Percentiles rank a stretch among this genome's conserved stretches.
These are phyloP conservation scores for Zalaria sp. DNA, from an alignment of 2,329 filamentous ascomycete genomes.

Conservation along the genomic window DNA sequence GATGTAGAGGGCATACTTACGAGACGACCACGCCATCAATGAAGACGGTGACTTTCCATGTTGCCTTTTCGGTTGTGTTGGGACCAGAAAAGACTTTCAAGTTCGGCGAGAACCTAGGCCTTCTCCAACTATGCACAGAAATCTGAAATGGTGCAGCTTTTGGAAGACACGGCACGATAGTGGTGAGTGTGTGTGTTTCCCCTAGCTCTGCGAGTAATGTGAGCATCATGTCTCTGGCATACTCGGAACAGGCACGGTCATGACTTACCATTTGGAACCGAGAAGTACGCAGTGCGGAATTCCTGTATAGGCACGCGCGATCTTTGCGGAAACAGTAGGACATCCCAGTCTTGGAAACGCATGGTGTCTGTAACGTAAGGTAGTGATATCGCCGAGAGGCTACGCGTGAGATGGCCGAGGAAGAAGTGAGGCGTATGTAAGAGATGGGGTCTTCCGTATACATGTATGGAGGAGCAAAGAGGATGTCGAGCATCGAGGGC, in stretches of 20 bases:
- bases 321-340: slow-evolving; percentile 58
- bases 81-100: slow-evolving; percentile 30
- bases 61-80: slow-evolving; percentile 33
- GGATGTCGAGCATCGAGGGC: background rate
- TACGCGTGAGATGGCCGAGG: slow-evolving; percentile 10
- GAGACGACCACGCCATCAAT: slow-evolving; percentile 52
- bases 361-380: slow-evolving; percentile 29
- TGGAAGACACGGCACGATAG: slow-evolving; percentile 54
- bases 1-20: slow-evolving; percentile 27
- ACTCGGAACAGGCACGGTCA: background rate
- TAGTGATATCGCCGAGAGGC: too few species aligned
- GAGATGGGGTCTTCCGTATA: background rate
- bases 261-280: slow-evolving; percentile 33
- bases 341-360: slow-evolving; percentile 79
- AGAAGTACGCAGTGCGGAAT: slow-evolving; percentile 66
- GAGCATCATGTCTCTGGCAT: background rate
- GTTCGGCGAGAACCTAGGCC: slow-evolving; percentile 44
- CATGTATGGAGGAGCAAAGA: background rate
- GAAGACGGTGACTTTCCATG: slow-evolving; percentile 44
- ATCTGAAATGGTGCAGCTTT: slow-evolving; percentile 49
- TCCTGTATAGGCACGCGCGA: slow-evolving; percentile 59
- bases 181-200: slow-evolving; percentile 51
- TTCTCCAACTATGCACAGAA: slow-evolving; percentile 62
- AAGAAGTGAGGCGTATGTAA: slow-evolving; percentile 3
- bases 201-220: slow-evolving; percentile 10